phyloP scores from a whole-genome alignment of 352 stramenopile genomes.

The Phytophthora lateralis region DNA sequence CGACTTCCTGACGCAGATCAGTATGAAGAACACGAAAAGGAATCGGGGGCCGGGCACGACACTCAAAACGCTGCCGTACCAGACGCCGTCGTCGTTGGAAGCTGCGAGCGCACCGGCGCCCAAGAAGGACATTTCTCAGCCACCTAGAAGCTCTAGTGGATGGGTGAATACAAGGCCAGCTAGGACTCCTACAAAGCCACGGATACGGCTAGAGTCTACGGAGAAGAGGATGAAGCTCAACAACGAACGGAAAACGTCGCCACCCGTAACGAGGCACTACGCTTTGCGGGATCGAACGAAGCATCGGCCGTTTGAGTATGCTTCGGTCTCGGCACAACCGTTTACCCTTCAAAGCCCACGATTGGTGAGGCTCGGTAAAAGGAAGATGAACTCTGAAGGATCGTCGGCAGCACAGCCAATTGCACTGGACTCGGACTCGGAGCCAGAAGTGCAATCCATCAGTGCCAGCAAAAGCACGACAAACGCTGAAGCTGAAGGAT shows the following conservation, averaged over 20 bases:
- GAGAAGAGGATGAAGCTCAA: constrained; percentile 16
- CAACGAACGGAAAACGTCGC: constrained; percentile 5
- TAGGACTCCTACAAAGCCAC: not conserved
- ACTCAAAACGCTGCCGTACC: constrained; percentile 10
- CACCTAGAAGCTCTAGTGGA: constrained; percentile 9
- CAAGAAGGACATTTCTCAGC: constrained; percentile 10
- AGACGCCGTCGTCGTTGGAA: constrained; percentile 27
- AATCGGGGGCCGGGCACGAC: constrained; percentile 23
- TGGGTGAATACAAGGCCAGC: constrained; percentile 29
- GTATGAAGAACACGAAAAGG: constrained; percentile 21
- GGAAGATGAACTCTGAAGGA: constrained; percentile 33
- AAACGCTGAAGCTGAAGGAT: constrained; percentile 12
- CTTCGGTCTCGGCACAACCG: not conserved
- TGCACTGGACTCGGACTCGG: constrained; percentile 54
- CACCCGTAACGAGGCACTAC: constrained; percentile 10
- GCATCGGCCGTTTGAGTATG: constrained; percentile 11
- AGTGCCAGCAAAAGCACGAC: constrained; percentile 3
- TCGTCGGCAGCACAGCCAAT: constrained; percentile 57
- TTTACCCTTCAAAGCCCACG: constrained; percentile 3
- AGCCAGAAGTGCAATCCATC: constrained; percentile 16
- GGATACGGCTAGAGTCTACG: not conserved
- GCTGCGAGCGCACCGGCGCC: constrained; percentile 25
- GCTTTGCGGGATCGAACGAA: constrained; percentile 21
- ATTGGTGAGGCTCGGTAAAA: constrained; percentile 23
- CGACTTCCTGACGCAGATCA: constrained; percentile 23